A percentile compares a stretch with the other conserved stretches of the same genome.
These are phyloP conservation scores for Epichloe hybrida DNA, from an alignment of 2,329 filamentous ascomycete genomes.

Conservation along the genomic window DNA sequence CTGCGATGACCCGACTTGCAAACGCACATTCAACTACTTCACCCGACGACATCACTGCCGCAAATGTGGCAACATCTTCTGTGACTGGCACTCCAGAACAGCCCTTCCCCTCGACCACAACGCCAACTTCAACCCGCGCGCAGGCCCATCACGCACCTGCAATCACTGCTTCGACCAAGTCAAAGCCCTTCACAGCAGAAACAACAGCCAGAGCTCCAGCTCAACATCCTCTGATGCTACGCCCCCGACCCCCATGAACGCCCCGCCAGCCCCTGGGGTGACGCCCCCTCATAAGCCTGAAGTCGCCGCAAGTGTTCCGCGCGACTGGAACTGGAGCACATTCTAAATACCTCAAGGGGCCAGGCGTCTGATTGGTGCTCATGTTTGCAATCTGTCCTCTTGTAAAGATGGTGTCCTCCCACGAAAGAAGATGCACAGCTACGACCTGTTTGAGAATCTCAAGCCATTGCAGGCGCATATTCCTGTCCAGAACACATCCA, in stretches of 20 bases:
- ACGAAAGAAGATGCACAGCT: no score
- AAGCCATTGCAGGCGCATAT: no score
- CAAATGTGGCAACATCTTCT: constrained; percentile 71
- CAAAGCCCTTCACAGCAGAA: constrained; percentile 51
- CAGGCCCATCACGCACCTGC: constrained; percentile 51
- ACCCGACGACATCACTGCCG: constrained; percentile 70
- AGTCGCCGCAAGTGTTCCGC: constrained; percentile 52
- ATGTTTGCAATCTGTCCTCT: no score
- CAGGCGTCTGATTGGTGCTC: neutral
- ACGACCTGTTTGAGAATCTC: no score
- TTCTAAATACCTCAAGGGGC: constrained; percentile 25
- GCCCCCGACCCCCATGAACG: constrained; percentile 26
- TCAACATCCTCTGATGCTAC: constrained; percentile 28
- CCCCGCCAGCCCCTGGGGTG: constrained; percentile 16
- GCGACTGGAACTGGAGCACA: constrained; percentile 70
- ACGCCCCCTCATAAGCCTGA: constrained; percentile 29
- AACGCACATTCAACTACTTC: constrained; percentile 59
- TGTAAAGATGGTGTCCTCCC: no score
- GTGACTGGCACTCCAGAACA: constrained; percentile 53
- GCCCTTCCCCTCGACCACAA: constrained; percentile 63
- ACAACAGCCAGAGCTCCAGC: constrained; percentile 45
- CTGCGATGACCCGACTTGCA: constrained; percentile 61
- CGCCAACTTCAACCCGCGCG: constrained; percentile 63
- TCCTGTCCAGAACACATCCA: no score
- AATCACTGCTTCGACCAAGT: constrained; percentile 59